Conservation (phyloP, 768 basidiomycete genomes). For the Agrocybe pediades region DNA sequence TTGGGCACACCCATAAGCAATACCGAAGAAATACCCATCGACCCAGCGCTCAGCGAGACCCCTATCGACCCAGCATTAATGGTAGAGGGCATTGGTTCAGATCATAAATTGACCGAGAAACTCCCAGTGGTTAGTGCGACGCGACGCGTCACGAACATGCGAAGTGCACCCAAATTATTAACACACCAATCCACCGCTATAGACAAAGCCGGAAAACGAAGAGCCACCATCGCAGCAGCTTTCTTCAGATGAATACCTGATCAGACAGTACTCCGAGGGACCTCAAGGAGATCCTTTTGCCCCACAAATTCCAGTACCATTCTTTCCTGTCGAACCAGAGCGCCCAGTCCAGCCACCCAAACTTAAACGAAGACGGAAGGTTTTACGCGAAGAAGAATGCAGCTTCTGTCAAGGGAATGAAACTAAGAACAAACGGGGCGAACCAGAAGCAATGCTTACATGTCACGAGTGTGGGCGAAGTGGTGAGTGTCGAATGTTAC, state of each 20-base stretch:
- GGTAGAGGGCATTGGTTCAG: conserved; percentile 23
- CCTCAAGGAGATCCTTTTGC: conserved; percentile 87
- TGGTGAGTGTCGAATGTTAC: conserved; percentile 44
- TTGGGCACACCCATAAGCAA: conserved; percentile 59
- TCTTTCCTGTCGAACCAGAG: conserved; percentile 45
- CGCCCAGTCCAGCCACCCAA: conserved; percentile 44
- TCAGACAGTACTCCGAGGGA: conserved; percentile 65
- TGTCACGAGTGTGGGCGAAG: conserved; percentile 85
- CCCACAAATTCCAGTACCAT: conserved; percentile 57
- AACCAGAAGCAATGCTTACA: conserved; percentile 71
- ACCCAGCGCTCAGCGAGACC: conserved; percentile 66
- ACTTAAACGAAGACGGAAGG: conserved; percentile 49
- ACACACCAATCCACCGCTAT: conserved; percentile 20
- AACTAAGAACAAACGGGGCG: conserved; percentile 52
- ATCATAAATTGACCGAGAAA: conserved; percentile 39
- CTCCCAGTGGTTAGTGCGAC: conserved; percentile 30
- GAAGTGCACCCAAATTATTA: conserved; percentile 21
- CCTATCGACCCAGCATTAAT: conserved; percentile 57
- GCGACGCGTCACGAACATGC: conserved; percentile 68
- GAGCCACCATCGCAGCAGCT: conserved; percentile 25
- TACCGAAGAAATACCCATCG: conserved; percentile 75
- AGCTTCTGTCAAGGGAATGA: conserved; percentile 78
- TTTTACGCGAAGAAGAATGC: conserved; percentile 64
- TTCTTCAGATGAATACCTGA: conserved; percentile 31
- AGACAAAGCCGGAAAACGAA: conserved; percentile 27